Conservation (phyloP, 176 grass and related monocot genomes). For the Oryza nivara region DNA sequence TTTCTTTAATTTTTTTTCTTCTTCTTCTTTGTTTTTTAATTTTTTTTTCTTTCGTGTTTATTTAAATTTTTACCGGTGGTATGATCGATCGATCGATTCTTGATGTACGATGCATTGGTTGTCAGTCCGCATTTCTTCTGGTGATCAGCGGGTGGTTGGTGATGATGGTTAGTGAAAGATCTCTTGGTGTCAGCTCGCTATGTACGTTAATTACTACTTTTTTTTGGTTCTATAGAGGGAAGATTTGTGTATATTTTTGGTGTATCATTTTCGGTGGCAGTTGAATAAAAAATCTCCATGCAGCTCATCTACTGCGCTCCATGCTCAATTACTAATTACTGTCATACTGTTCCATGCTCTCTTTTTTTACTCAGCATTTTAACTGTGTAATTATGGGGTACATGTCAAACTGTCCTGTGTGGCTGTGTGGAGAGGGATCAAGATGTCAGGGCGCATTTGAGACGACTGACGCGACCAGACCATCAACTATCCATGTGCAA, state of each 20-base stretch:
- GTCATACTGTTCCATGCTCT: not conserved
- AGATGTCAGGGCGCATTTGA: not conserved
- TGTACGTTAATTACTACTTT: conserved; percentile 54
- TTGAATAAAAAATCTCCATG: conserved; percentile 40
- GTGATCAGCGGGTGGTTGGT: conserved; percentile 39
- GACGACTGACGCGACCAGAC: not conserved
- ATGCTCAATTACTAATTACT: not conserved
- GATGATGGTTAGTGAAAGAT: conserved; percentile 41
- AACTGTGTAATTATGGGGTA: not conserved
- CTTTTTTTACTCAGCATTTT: not conserved
- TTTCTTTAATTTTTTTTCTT: not conserved
- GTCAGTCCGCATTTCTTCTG: conserved; percentile 32
- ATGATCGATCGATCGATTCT: conserved; percentile 38
- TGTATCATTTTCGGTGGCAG: conserved; percentile 35
- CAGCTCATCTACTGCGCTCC: not conserved
- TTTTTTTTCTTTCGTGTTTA: conserved; percentile 25
- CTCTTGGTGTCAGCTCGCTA: conserved; percentile 3
- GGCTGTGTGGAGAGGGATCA: not conserved
- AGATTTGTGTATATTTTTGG: conserved; percentile 55
- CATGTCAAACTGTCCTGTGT: not conserved
- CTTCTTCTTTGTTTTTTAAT: not conserved
- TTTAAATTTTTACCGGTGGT: conserved; percentile 54
- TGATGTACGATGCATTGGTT: conserved; percentile 54
- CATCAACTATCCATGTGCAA: conserved; percentile 21
- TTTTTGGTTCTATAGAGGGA: conserved; percentile 57